Percentiles rank a stretch among this genome's conserved stretches.
Evolutionary conservation across 2,329 filamentous ascomycete genomes (phyloP).

Genomic region (Calcarisporium arbuscula): DNA sequence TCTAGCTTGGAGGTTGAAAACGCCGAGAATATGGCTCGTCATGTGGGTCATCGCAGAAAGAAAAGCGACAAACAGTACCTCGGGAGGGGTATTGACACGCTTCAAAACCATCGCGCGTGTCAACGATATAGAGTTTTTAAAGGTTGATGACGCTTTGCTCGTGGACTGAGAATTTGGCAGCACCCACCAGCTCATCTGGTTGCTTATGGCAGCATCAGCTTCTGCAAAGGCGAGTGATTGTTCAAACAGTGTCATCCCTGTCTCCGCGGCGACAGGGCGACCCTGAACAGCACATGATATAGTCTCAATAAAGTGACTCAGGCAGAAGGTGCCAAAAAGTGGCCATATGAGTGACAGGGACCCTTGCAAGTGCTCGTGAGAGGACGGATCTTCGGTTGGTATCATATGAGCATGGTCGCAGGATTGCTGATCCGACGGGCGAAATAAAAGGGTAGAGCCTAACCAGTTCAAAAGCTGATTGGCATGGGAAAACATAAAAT

Average conservation of each 20-base stretch:
- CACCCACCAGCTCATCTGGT: constrained; percentile 66
- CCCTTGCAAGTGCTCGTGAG: constrained; percentile 54
- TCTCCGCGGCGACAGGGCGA: constrained; percentile 71
- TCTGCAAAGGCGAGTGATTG: constrained; percentile 95
- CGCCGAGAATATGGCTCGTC: constrained; percentile 73
- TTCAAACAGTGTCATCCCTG: constrained; percentile 93
- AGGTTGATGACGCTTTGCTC: constrained; percentile 14
- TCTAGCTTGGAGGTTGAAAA: constrained; percentile 71
- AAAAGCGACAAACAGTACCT: constrained; percentile 79
- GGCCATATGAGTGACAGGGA: constrained; percentile 75
- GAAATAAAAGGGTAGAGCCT: constrained; percentile 66
- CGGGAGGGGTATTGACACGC: constrained; percentile 80
- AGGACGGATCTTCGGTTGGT: constrained; percentile 44
- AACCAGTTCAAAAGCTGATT: constrained; percentile 66
- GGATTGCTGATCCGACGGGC: constrained; percentile 66
- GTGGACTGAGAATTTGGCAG: constrained; percentile 44
- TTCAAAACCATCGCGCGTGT: constrained; percentile 64
- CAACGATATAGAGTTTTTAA: constrained; percentile 36
- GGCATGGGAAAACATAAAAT: constrained; percentile 63
- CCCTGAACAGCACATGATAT: constrained; percentile 84
- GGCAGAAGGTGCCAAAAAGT: constrained; percentile 60
- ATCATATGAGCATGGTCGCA: constrained; percentile 71
- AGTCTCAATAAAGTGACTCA: constrained; percentile 85
- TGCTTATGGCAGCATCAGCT: constrained; percentile 80
- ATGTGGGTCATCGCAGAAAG: constrained; percentile 87